Evolutionary conservation across 2,329 filamentous ascomycete genomes (phyloP).

Genomic region (Magnaporthales sp.): DNA sequence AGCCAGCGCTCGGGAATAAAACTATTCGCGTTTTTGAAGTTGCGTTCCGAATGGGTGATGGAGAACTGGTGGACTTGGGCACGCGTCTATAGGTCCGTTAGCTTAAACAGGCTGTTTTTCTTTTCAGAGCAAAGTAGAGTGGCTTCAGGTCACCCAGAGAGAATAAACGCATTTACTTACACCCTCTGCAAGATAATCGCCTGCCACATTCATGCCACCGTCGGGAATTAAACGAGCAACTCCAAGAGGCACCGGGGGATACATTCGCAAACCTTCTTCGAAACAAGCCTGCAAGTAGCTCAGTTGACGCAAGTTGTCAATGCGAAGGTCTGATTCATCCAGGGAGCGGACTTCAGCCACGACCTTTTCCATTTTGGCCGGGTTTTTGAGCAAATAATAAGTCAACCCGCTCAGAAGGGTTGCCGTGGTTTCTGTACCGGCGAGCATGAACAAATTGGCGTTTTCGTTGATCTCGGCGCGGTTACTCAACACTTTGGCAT

Average conservation of each 20-base stretch:
- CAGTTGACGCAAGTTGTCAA: slow-evolving; percentile 14
- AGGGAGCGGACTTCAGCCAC: slow-evolving; percentile 4
- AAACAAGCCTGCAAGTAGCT: slow-evolving; percentile 23
- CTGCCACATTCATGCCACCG: slow-evolving; percentile 13
- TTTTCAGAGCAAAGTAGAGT: too few species aligned
- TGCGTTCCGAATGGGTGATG: slow-evolving; percentile 18
- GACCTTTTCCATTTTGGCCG: slow-evolving; percentile 11
- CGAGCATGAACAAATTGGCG: slow-evolving; percentile 24
- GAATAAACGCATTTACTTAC: too few species aligned
- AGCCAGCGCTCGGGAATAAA: slow-evolving; percentile 30
- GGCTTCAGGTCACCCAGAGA: too few species aligned
- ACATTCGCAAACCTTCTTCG: slow-evolving; percentile 19
- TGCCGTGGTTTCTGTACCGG: slow-evolving; percentile 39
- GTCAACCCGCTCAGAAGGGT: slow-evolving; percentile 25
- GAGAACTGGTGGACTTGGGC: slow-evolving; percentile 21
- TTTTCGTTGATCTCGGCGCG: slow-evolving; percentile 5
- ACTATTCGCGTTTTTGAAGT: slow-evolving; percentile 20
- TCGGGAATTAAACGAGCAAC: slow-evolving; percentile 8
- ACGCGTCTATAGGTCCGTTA: slow-evolving; percentile 14
- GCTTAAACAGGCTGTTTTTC: too few species aligned
- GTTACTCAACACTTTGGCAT: too few species aligned
- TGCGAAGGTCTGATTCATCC: slow-evolving; percentile 18
- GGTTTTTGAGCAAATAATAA: slow-evolving; percentile 21
- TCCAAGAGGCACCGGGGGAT: slow-evolving; percentile 16
- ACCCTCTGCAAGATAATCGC: slow-evolving; percentile 17